These are phyloP conservation scores for Pseudocercospora eumusae DNA, from an alignment of 2,329 filamentous ascomycete species.

Conservation along the genomic window DNA sequence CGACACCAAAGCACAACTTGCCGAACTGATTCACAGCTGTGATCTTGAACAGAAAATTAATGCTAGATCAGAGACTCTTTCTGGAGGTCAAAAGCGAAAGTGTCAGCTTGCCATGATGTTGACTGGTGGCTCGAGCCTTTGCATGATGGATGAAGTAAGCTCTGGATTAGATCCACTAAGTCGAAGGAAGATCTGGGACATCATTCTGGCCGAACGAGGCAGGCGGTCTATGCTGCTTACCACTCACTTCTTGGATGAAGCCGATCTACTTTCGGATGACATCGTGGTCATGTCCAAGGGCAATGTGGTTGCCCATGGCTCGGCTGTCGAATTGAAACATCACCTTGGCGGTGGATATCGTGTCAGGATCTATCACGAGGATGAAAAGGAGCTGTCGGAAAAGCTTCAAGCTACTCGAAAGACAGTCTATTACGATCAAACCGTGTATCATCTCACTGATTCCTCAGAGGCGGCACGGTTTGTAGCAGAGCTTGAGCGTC, in stretches of 20 bases:
- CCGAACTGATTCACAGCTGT: conserved; percentile 66
- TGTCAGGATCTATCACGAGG: conserved; percentile 68
- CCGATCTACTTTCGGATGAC: conserved; percentile 83
- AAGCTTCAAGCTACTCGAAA: conserved; percentile 34
- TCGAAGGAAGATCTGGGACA: conserved; percentile 90
- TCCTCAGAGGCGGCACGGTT: conserved; percentile 71
- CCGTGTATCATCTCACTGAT: conserved; percentile 69
- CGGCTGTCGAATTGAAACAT: conserved; percentile 83
- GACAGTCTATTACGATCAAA: conserved; percentile 66
- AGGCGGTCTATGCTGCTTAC: conserved; percentile 81
- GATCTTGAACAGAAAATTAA: conserved; percentile 75
- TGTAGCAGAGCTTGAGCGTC: conserved; percentile 67
- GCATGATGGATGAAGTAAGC: conserved; percentile 88
- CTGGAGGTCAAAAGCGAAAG: conserved; percentile 89
- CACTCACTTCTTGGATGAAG: conserved; percentile 92
- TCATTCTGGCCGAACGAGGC: conserved; percentile 80
- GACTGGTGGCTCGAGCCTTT: conserved; percentile 82
- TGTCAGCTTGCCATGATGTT: conserved; percentile 94
- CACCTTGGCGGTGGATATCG: conserved; percentile 80
- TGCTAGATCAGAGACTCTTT: conserved; percentile 73
- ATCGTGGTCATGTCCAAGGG: conserved; percentile 88
- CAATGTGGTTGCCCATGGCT: conserved; percentile 76
- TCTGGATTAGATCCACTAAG: conserved; percentile 85
- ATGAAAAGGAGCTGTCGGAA: conserved; percentile 35
- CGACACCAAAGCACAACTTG: conserved; percentile 61